Evolutionary conservation across 2,329 filamentous ascomycete genomes (phyloP).

Genomic region (Thermomyces lanuginosus): DNA sequence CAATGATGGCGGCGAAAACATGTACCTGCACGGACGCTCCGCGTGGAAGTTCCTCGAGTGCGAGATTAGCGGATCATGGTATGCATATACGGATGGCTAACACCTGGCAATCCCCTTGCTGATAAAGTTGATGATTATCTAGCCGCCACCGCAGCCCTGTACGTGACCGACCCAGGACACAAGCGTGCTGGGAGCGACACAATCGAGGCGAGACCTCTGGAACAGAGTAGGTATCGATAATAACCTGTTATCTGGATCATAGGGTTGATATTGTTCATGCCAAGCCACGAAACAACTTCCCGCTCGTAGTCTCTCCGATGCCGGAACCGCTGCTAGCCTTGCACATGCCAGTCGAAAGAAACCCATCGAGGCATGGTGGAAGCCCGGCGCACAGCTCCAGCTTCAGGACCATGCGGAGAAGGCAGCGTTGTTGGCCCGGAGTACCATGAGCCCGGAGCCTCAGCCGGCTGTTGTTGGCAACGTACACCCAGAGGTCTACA

Average conservation of each 20-base stretch:
- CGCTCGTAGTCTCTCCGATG: slow-evolving; percentile 39
- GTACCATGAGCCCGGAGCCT: slow-evolving; percentile 33
- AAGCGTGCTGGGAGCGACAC: slow-evolving; percentile 8
- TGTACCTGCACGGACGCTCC: no score
- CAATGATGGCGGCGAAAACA: no score
- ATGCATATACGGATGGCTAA: no score
- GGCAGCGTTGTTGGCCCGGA: slow-evolving; percentile 42
- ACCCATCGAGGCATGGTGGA: slow-evolving; percentile 48
- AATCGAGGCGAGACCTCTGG: neutral
- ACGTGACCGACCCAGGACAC: slow-evolving; percentile 32
- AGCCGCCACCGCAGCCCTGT: slow-evolving; percentile 47
- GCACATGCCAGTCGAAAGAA: slow-evolving; percentile 53
- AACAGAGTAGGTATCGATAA: slow-evolving; percentile 1
- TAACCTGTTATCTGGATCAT: neutral
- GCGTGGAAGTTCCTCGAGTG: neutral
- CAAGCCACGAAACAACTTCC: slow-evolving; percentile 36
- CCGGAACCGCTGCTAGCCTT: slow-evolving; percentile 56
- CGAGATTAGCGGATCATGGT: slow-evolving; percentile 5
- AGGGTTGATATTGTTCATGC: neutral
- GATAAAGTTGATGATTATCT: no score
- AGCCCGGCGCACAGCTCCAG: slow-evolving; percentile 41
- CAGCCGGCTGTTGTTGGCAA: slow-evolving; percentile 32
- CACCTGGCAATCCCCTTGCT: no score
- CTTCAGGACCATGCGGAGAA: no score
- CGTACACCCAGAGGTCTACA: slow-evolving; percentile 49